These are phyloP conservation scores for Diplodia intermedia DNA, from an alignment of 2,329 filamentous ascomycete species.

Conservation along the genomic window DNA sequence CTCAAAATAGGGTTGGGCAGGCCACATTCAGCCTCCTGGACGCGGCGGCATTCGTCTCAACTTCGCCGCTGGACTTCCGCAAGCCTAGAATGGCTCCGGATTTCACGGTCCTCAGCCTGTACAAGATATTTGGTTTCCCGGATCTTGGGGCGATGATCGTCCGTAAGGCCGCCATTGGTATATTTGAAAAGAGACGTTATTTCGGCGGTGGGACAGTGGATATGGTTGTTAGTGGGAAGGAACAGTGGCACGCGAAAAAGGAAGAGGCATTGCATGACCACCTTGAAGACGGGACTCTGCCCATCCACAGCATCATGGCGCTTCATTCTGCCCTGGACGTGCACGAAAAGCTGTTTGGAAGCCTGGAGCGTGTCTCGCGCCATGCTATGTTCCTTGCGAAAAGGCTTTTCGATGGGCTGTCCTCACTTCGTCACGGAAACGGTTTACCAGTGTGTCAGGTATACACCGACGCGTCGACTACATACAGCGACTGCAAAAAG, in stretches of 20 bases:
- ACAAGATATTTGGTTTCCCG: slow-evolving; percentile 98
- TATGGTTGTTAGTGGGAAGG: slow-evolving; percentile 78
- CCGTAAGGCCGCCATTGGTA: slow-evolving; percentile 69
- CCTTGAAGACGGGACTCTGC: slow-evolving; percentile 89
- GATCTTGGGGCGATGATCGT: slow-evolving; percentile 87
- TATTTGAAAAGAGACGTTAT: slow-evolving; percentile 74
- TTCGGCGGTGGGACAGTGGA: slow-evolving; percentile 97
- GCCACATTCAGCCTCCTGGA: slow-evolving; percentile 76
- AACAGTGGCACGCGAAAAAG: slow-evolving; percentile 85
- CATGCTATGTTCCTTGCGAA: slow-evolving; percentile 73
- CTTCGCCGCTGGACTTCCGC: slow-evolving; percentile 75
- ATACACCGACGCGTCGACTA: slow-evolving; percentile 59
- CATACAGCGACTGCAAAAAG: slow-evolving; percentile 53
- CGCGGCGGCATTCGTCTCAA: slow-evolving; percentile 81
- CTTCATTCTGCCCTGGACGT: slow-evolving; percentile 75
- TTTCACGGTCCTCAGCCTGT: slow-evolving; percentile 86
- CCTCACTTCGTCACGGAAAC: slow-evolving; percentile 71
- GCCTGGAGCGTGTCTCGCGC: slow-evolving; percentile 70
- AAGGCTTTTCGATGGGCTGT: slow-evolving; percentile 65
- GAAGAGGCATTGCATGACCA: slow-evolving; percentile 74
- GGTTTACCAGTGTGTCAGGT: slow-evolving; percentile 68
- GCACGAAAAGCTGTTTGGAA: slow-evolving; percentile 73
- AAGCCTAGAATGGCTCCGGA: slow-evolving; percentile 71
- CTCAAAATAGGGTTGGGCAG: slow-evolving; percentile 41
- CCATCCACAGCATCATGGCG: slow-evolving; percentile 88